These are phyloP conservation scores for Pichia pseudocactophila DNA, from an alignment of 805 yeast species.

Conservation along the genomic window DNA sequence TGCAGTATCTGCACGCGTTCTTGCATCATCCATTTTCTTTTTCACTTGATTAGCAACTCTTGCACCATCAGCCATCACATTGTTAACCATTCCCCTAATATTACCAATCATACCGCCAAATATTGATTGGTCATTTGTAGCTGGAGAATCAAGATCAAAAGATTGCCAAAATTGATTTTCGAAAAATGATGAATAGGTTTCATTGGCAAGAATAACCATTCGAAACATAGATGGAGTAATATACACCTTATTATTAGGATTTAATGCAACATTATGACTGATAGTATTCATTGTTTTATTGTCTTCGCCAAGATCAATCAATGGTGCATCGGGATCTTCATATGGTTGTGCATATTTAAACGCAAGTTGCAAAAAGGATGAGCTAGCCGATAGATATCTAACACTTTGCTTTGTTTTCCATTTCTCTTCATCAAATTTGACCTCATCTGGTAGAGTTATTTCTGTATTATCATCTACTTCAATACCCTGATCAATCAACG, in stretches of 20 bases:
- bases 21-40: conserved; percentile 73
- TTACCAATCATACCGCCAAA: conserved; percentile 37
- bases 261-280: conserved; percentile 67
- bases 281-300: conserved; percentile 22
- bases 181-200: conserved; percentile 81
- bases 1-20: conserved; percentile 19
- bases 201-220: conserved; percentile 92
- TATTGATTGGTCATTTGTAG: conserved; percentile 30
- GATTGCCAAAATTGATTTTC: conserved; percentile 57
- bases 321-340: conserved; percentile 33
- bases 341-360: conserved; percentile 82
- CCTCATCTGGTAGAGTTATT: conserved; percentile 45
- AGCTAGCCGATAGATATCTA: conserved; percentile 78
- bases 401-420: conserved; percentile 61
- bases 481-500: conserved; percentile 25
- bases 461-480: conserved; percentile 26
- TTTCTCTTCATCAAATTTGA: conserved; percentile 52
- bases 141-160: conserved; percentile 47
- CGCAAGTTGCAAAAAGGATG: conserved; percentile 76
- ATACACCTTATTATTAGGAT: conserved; percentile 68
- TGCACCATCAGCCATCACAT: conserved; percentile 84
- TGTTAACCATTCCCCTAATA: conserved; percentile 82
- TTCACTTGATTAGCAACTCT: conserved; percentile 86
- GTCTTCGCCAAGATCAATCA: conserved; percentile 35
- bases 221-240: conserved; percentile 82